A percentile compares a stretch with the other conserved stretches of the same genome.
Evolutionary conservation across 2,329 filamentous ascomycete species (phyloP).

Genomic region (Monilinia vaccinii-corymbosi): DNA sequence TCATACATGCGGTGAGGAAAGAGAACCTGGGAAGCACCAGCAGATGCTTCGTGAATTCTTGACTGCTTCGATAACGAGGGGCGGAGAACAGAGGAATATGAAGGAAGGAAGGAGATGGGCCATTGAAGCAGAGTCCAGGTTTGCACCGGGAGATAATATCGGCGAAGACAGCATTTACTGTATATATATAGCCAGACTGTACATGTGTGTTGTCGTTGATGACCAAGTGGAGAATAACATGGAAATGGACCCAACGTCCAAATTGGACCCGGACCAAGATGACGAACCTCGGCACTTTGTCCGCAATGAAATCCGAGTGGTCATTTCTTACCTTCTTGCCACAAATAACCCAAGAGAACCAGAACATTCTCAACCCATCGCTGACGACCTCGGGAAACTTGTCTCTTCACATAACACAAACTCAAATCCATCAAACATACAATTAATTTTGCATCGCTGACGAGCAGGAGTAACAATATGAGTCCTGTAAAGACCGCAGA

Average conservation of each 20-base stretch:
- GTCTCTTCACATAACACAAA: background rate
- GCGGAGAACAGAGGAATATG: no score
- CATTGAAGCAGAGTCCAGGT: background rate
- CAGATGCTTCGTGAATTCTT: background rate
- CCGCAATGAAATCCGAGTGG: background rate
- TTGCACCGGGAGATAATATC: background rate
- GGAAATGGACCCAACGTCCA: background rate
- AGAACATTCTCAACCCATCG: background rate
- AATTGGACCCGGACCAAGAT: no score
- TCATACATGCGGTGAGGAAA: background rate
- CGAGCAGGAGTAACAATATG: background rate
- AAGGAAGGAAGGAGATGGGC: no score
- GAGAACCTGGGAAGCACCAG: no score
- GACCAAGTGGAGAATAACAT: background rate
- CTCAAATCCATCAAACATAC: background rate
- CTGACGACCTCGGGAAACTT: background rate
- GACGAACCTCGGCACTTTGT: constrained; percentile 4
- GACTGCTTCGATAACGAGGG: background rate
- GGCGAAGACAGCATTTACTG: background rate
- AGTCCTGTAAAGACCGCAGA: constrained; percentile 17
- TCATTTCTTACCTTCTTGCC: background rate
- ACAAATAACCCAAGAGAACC: background rate
- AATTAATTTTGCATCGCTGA: background rate
- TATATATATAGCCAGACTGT: background rate
- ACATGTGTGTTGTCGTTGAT: constrained; percentile 1